Base-by-base conservation (phyloP, 2,329 filamentous ascomycete genomes). In the Talaromyces sp. region DNA sequence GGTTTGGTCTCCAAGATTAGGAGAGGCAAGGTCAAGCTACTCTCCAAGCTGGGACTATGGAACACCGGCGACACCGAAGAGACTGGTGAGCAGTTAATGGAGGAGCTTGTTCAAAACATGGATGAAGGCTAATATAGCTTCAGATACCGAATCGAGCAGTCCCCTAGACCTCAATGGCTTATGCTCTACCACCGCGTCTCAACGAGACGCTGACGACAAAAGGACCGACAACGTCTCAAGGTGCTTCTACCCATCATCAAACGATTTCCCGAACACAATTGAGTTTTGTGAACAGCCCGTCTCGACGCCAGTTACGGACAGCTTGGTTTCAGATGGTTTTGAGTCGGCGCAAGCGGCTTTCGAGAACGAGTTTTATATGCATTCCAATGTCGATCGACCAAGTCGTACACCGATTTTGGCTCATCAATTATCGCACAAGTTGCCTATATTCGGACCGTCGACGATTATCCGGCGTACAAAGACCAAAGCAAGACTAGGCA, bases 391-490 rank as follows among this genome's bases (percentile, higher is more conserved):
- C 37, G 10, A 54, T 19, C 24, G n/a, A 31, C 35, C 31, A 16
- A 22, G 14, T 19, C 16, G 31, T 72, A 65, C n/a, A 68, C 75
- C 9, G 71, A 70, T 19, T 68, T 79, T 16, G 70, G 76, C 52
- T 37, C 68, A 74, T 61, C 69, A 74, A 14, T 65, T 81, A 11
- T 76, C 79, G 1, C 73, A 72, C 43, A 79, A 73, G 64, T 61
- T 80, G 22, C 79, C 78, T 3, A 72, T 73, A 31, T 79, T 81
- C 68, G 75, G 75, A 1, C 72, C 75, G 41, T 72, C 76, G 22
- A 81, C 79, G 6, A 74, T 81, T 7, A 77, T 81, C 56, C 78
- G 72, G 59, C 77, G 78, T 60, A 69, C 73, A 2, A 72, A 74
- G 63, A 68, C 77, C 7, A 73, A 73, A 22, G 68, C 71, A 4